These are phyloP conservation scores for Teratosphaeria pseudoeucalypti DNA, from an alignment of 2,329 filamentous ascomycete genomes.

Conservation along the genomic window DNA sequence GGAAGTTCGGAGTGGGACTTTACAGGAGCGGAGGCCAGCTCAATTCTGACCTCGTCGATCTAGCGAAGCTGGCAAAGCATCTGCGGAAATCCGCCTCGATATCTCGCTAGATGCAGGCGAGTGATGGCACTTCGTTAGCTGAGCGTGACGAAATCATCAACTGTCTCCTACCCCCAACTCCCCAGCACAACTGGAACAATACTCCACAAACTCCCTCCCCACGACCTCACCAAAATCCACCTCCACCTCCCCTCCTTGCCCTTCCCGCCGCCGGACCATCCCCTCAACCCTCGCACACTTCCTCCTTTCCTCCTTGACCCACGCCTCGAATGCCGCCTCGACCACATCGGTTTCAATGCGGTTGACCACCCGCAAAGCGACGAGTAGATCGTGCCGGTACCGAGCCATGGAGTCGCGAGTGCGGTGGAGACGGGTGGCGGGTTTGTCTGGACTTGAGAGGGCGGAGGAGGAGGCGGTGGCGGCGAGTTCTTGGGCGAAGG, in stretches of 20 bases:
- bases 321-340: conserved; percentile 84
- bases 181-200: conserved; percentile 49
- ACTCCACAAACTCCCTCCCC: conserved; percentile 45
- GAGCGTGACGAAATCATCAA: not conserved
- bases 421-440: conserved; percentile 51
- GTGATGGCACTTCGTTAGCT: too few species aligned
- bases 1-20: too few species aligned
- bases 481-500: conserved; percentile 22
- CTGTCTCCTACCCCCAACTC: not conserved
- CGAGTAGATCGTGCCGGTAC: conserved; percentile 81
- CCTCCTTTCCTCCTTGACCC: conserved; percentile 68
- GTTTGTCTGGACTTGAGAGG: not conserved
- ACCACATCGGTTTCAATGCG: conserved; percentile 78
- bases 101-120: too few species aligned
- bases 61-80: too few species aligned
- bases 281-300: conserved; percentile 57
- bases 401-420: conserved; percentile 74
- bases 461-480: conserved; percentile 5
- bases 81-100: too few species aligned
- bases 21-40: too few species aligned
- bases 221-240: not conserved
- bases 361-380: conserved; percentile 84
- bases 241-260: conserved; percentile 16
- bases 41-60: too few species aligned
- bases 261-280: conserved; percentile 32